Percentiles rank a stretch among this genome's conserved stretches.
Conservation (phyloP, 2,329 filamentous ascomycete genomes). For the Cadophora malorum region DNA sequence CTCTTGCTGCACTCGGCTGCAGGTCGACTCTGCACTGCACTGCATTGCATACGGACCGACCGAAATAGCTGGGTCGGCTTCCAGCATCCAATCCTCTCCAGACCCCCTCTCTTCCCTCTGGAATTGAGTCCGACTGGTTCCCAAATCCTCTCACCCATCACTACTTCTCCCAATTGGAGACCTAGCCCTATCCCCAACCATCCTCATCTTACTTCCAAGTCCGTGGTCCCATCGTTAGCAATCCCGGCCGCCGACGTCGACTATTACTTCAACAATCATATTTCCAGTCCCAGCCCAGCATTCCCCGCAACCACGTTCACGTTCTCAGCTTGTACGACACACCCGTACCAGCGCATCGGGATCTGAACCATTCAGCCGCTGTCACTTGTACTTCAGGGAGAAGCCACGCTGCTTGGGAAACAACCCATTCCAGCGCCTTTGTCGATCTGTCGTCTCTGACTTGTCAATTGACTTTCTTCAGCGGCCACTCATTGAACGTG, state of each 20-base stretch:
- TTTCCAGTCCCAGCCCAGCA: constrained; percentile 4
- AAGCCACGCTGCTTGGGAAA: constrained; percentile 9
- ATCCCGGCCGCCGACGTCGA: background rate
- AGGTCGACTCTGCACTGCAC: background rate
- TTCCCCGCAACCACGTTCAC: constrained; percentile 4
- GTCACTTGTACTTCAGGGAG: background rate
- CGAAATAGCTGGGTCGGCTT: background rate
- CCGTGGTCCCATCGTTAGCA: background rate
- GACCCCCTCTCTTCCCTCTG: background rate
- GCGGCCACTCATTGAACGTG: constrained; percentile 2
- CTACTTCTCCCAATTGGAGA: background rate
- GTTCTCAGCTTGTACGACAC: constrained; percentile 10
- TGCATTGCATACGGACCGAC: constrained; percentile 4
- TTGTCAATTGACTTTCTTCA: constrained; percentile 14
- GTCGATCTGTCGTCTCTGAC: background rate
- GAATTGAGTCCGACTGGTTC: constrained; percentile 7
- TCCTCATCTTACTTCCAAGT: background rate
- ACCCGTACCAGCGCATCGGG: background rate
- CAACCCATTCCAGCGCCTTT: background rate
- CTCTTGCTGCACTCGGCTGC: constrained; percentile 11
- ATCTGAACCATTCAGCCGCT: background rate
- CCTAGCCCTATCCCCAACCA: background rate
- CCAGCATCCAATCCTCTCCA: background rate
- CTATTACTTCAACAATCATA: constrained; percentile 6
- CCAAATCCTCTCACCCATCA: background rate